A percentile compares a stretch with the other conserved stretches of the same genome.
phyloP scores from a whole-genome alignment of 768 basidiomycete species.

The Boletus rubroflammeus region DNA sequence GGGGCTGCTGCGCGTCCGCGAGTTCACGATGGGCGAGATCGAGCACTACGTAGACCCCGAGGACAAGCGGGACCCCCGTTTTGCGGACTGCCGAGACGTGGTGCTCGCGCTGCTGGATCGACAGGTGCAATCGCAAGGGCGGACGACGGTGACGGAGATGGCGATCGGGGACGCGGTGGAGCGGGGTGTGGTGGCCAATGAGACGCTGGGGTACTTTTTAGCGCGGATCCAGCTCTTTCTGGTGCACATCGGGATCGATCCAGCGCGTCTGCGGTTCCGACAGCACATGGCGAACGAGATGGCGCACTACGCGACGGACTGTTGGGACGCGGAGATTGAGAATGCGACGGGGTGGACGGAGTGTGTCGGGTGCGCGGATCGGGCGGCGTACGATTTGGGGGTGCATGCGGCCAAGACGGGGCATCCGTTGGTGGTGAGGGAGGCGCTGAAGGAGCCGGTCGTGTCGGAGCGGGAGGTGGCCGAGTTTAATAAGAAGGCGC shows the following conservation, averaged over 20 bases:
- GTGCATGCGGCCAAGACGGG: constrained; percentile 87
- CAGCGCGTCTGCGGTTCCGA: constrained; percentile 79
- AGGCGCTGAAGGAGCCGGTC: constrained; percentile 82
- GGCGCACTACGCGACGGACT: constrained; percentile 99
- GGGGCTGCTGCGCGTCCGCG: constrained; percentile 93
- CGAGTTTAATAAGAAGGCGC: constrained; percentile 80
- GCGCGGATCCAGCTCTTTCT: constrained; percentile 90
- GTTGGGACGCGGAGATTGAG: constrained; percentile 99
- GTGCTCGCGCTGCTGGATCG: constrained; percentile 77
- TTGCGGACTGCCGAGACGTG: constrained; percentile 74
- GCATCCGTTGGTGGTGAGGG: constrained; percentile 77
- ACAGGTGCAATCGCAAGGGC: constrained; percentile 75
- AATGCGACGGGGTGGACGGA: constrained; percentile 90
- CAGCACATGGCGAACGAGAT: constrained; percentile 99
- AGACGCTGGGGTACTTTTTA: constrained; percentile 97
- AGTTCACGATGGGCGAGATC: constrained; percentile 99
- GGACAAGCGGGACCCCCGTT: constrained; percentile 85
- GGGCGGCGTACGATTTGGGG: constrained; percentile 92
- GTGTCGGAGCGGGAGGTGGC: constrained; percentile 75
- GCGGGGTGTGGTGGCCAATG: constrained; percentile 85
- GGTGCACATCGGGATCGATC: constrained; percentile 86
- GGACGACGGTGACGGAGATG: constrained; percentile 59
- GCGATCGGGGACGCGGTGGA: constrained; percentile 87
- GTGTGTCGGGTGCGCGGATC: constrained; percentile 98
- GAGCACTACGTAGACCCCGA: constrained; percentile 97